Conservation (phyloP, 352 stramenopile species). For the Pythium graminicola region DNA sequence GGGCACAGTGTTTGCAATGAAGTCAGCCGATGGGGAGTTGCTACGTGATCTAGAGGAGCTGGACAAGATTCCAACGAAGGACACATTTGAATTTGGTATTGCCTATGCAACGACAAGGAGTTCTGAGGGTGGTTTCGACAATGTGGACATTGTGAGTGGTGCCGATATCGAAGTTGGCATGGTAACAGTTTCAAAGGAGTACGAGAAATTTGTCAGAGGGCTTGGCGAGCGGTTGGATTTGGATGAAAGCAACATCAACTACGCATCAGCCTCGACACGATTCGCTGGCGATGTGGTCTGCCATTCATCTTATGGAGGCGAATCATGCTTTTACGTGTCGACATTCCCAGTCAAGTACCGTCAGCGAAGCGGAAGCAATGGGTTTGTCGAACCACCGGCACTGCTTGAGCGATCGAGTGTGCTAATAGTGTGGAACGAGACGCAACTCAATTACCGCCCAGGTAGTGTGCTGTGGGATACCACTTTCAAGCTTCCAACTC, state of each 20-base stretch:
- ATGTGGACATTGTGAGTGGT: slow-evolving; percentile 58
- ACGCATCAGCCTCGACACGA: slow-evolving; percentile 6
- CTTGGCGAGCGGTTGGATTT: slow-evolving; percentile 59
- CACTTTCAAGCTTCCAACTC: slow-evolving; percentile 64
- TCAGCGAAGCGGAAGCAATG: slow-evolving; percentile 20
- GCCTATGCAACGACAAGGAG: slow-evolving; percentile 60
- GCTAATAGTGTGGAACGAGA: slow-evolving; percentile 85
- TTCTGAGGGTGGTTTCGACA: slow-evolving; percentile 70
- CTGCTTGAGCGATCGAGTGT: slow-evolving; percentile 66
- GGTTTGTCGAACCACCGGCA: slow-evolving; percentile 19
- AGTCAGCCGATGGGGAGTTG: slow-evolving; percentile 44
- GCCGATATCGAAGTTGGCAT: slow-evolving; percentile 25
- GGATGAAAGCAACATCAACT: slow-evolving; percentile 14
- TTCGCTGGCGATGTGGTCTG: slow-evolving; percentile 35
- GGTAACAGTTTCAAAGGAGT: slow-evolving; percentile 33
- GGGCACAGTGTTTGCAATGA: slow-evolving; percentile 78
- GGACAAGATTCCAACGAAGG: slow-evolving; percentile 66
- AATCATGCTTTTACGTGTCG: slow-evolving; percentile 78
- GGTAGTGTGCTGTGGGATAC: slow-evolving; percentile 75
- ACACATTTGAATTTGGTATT: slow-evolving; percentile 79
- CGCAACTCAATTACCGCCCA: slow-evolving; percentile 75
- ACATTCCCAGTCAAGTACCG: slow-evolving; percentile 51
- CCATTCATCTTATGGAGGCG: slow-evolving; percentile 71
- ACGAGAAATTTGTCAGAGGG: slow-evolving; percentile 59
- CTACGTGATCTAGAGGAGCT: slow-evolving; percentile 58